Evolutionary conservation across 495 filamentous ascomycete species (phyloP).

Genomic region (Penicillium lividum): DNA sequence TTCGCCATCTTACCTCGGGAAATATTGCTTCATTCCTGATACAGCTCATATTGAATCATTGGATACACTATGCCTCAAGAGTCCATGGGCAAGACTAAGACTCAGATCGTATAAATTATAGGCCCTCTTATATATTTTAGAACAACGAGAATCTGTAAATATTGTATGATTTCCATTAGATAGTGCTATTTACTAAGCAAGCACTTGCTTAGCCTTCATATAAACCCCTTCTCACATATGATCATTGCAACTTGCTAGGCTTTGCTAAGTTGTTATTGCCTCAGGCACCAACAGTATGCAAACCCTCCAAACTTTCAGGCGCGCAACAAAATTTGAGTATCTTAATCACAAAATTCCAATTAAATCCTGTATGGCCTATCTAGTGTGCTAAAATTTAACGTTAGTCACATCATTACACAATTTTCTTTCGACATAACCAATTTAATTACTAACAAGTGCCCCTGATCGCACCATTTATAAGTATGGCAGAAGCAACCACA

Average conservation of each 20-base stretch:
- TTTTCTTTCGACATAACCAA: slow-evolving; percentile 19
- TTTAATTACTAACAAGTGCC: slow-evolving; percentile 11
- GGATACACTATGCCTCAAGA: not conserved
- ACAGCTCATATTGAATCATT: not conserved
- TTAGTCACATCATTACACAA: slow-evolving; percentile 12
- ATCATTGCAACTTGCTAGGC: not conserved
- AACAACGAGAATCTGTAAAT: not conserved
- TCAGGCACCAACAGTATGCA: slow-evolving; percentile 24
- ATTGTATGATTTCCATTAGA: too few species aligned
- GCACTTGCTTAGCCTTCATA: not conserved
- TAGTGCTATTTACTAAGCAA: not conserved
- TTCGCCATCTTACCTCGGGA: not conserved
- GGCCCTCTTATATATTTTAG: slow-evolving; percentile 5
- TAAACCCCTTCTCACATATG: not conserved
- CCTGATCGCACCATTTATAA: slow-evolving; percentile 19
- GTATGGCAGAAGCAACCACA: slow-evolving; percentile 25
- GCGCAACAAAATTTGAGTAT: slow-evolving; percentile 13
- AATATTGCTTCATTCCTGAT: not conserved
- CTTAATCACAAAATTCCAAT: slow-evolving; percentile 17
- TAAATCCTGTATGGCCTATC: slow-evolving; percentile 15
- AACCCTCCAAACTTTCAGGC: slow-evolving; percentile 20
- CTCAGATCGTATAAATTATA: not conserved
- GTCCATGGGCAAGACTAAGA: not conserved
- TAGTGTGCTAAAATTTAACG: slow-evolving; percentile 15
- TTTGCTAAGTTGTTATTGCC: not conserved